These are phyloP conservation scores for Ceratocystis lukuohia DNA, from an alignment of 2,329 filamentous ascomycete genomes.

Conservation along the genomic window DNA sequence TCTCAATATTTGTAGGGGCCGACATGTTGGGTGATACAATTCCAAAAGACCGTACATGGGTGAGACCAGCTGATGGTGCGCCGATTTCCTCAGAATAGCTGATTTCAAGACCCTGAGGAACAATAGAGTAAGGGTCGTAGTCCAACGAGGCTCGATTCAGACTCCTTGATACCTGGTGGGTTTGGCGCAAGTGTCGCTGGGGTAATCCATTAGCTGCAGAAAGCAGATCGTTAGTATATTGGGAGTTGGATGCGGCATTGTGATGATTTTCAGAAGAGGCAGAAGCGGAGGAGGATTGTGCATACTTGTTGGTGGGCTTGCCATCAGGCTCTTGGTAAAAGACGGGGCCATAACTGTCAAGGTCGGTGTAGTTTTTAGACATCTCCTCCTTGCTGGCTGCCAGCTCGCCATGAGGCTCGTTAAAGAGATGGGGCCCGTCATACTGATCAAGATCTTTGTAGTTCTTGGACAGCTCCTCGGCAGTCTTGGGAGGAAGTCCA, in stretches of 20 bases:
- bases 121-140: slow-evolving; percentile 29
- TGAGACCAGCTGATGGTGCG: slow-evolving; percentile 20
- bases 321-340: slow-evolving; percentile 28
- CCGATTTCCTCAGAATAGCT: slow-evolving; percentile 34
- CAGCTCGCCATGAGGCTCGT: slow-evolving; percentile 19
- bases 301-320: slow-evolving; percentile 24
- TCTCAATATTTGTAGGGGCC: slow-evolving; percentile 16
- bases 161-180: background rate
- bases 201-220: slow-evolving; percentile 4
- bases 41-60: slow-evolving; percentile 23
- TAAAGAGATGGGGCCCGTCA: slow-evolving; percentile 22
- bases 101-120: slow-evolving; percentile 36
- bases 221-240: slow-evolving; percentile 12
- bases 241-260: slow-evolving; percentile 4
- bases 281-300: background rate
- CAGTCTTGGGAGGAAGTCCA: slow-evolving; percentile 20
- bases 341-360: slow-evolving; percentile 30
- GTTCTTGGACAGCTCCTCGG: slow-evolving; percentile 29
- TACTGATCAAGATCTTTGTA: slow-evolving; percentile 29
- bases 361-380: slow-evolving; percentile 31
- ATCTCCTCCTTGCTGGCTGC: slow-evolving; percentile 25
- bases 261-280: background rate
- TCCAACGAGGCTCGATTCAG: background rate
- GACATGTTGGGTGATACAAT: slow-evolving; percentile 9
- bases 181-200: background rate